Evolutionary conservation across 345 rosid genomes (phyloP), one percentile per base, ranked within the genome.

Genomic region (Salix purpurea): DNA sequence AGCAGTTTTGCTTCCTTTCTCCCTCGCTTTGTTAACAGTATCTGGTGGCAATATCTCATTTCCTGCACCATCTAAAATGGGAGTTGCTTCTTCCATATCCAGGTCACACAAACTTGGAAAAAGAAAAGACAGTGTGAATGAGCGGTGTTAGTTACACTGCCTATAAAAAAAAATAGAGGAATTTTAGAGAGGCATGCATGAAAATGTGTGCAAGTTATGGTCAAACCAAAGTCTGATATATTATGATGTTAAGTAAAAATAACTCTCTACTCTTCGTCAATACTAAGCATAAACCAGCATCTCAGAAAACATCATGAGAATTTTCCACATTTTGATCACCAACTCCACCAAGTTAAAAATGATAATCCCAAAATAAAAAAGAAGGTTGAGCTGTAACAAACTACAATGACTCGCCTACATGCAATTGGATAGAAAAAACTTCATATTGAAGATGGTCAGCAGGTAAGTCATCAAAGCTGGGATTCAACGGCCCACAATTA

Each of bases 81-180:
- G 40, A 61, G 72, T 68, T 65, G 60, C 82, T 70, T 86, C 85
- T 42, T 82, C 81, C 67, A 67, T 54, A 64, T 78, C 86, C 70
- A 72, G 73, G 58, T 84, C 89, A 23, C 67, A 77, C 66, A 86
- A 67, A 69, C 95, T 94, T 83, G 69, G 61, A 65, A 37, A 21
- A 37, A 71, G 40, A 72, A 10, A 36, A 46, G 19, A 48, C 37
- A 65, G 56, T 0, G 6, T 39, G 37, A 61, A 66, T 11, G 26
- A 70, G 39, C 16, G n/a, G 30, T 7, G 7, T 50, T 21, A 62
- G 26, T 48, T 19, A 42, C 19, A 46, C 52, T 46, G 52, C 52
- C 14, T 46, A 46, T 46, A 46, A 14, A 46, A 54, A 46, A 54
- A 16, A 50, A 50, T 16, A 56, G 13, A 39, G 26, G 39, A 36